Conservation (phyloP, 2,329 filamentous ascomycete genomes). For the Zalaria sp. region DNA sequence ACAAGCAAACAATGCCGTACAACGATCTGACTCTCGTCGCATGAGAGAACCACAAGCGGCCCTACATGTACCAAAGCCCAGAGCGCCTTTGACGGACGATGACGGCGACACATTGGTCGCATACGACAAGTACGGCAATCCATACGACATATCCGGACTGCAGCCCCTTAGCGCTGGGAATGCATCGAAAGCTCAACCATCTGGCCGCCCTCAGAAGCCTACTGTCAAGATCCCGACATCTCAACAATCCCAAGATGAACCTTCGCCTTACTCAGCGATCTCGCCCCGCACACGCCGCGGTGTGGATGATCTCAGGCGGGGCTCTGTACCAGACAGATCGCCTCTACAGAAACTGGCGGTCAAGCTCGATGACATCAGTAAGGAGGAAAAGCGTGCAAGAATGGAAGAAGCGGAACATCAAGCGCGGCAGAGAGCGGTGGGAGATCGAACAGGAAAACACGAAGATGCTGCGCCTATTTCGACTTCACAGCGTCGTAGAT, state of each 20-base stretch:
- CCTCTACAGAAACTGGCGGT: constrained; percentile 88
- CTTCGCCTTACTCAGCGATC: background rate
- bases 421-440: constrained; percentile 47
- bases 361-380: constrained; percentile 82
- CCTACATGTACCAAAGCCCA: constrained; percentile 5
- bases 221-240: background rate
- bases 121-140: background rate
- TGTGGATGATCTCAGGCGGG: constrained; percentile 14
- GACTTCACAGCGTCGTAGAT: background rate
- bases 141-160: background rate
- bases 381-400: constrained; percentile 82
- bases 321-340: constrained; percentile 67
- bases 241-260: background rate
- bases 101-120: background rate
- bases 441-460: constrained; percentile 8
- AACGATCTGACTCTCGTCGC: background rate
- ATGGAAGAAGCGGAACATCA: constrained; percentile 69
- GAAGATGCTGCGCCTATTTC: constrained; percentile 1
- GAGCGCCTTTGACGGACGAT: background rate
- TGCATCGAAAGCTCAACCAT: background rate
- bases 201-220: constrained; percentile 1
- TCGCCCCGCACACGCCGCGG: background rate
- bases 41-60: constrained; percentile 4
- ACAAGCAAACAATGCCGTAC: background rate
- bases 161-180: background rate